Base-by-base conservation (phyloP, 805 yeast genomes). In the Sugiyamaella smithiae region DNA sequence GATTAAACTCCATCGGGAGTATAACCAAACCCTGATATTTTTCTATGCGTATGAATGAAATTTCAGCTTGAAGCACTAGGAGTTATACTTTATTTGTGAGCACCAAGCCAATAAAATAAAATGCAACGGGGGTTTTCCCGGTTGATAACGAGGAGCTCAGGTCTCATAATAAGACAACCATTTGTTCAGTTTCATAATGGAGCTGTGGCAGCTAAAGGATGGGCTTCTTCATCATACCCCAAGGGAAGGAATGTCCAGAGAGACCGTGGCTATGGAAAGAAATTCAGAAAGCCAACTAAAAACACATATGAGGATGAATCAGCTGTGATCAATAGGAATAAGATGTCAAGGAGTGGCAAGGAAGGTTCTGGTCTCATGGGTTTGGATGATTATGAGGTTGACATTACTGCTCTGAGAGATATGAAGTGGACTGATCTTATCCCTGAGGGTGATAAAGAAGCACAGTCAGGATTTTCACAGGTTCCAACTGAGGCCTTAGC, bases 351-450 rank as follows among this genome's bases (percentile, higher is more conserved):
- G 5, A 25, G 24, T 5, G 59, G 59, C 3, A 5, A 42, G 20
- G 59, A 55, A 36, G 68, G 60, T 32, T 60, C 62, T 40, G 69
- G 69, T 0, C 55, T 64, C 22, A 50, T 53, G 52, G 69, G 67
- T 20, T 38, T 45, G 28, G 57, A 54, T 2, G 54, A 56, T 46
- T 64, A 65, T 48, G 64, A 54, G 23, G 51, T 65, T n/a, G 60
- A 58, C 43, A 31, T 28, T 2, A 61, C 55, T n/a, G 55, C 51
- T 16, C 24, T 59, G 17, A 38, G 48, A 32, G 43, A 48, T 4
- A 43, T 65, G 25, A 42, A 57, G 17, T 58, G 62, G 61, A 52
- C 57, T 7, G 63, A 59, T 31, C 56, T 64, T 11, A 17, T 49
- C 28, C 40, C 57, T 22, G 54, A 32, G 12, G 51, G 42, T 4